Evolutionary conservation across 768 basidiomycete species (phyloP).

Genomic region (Hericium alpestre): DNA sequence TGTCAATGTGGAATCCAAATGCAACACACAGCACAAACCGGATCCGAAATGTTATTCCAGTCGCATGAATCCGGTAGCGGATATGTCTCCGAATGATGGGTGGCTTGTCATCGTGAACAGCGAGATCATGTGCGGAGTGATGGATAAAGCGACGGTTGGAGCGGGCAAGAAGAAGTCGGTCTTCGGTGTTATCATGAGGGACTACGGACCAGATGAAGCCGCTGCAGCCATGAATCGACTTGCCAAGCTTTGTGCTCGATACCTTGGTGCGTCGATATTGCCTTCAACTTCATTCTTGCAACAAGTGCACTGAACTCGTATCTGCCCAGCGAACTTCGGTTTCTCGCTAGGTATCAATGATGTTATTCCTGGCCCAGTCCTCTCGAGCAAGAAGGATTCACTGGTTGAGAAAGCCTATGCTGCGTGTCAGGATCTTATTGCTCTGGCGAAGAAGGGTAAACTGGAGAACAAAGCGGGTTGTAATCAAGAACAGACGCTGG

Average conservation of each 20-base stretch:
- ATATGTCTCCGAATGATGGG: conserved; percentile 93
- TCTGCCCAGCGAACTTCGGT: conserved; percentile 75
- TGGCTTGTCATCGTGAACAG: conserved; percentile 96
- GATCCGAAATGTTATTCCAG: conserved; percentile 48
- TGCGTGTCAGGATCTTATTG: conserved; percentile 78
- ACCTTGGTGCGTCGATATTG: conserved; percentile 52
- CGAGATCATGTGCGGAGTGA: conserved; percentile 98
- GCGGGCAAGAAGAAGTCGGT: conserved; percentile 99
- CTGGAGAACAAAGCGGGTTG: conserved; percentile 97
- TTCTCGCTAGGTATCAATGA: conserved; percentile 99
- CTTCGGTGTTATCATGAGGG: conserved; percentile 93
- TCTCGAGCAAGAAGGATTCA: conserved; percentile 72
- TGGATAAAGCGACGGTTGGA: conserved; percentile 97
- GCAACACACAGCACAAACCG: conserved; percentile 80
- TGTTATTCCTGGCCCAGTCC: conserved; percentile 84
- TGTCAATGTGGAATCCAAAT: conserved; percentile 95
- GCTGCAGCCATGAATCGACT: conserved; percentile 91
- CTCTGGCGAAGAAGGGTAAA: conserved; percentile 81
- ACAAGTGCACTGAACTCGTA: conserved; percentile 6
- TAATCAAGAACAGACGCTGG: conserved; percentile 91
- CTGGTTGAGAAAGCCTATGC: conserved; percentile 85
- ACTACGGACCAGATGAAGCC: conserved; percentile 92
- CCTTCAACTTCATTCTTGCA: neutral
- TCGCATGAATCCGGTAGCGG: conserved; percentile 54
- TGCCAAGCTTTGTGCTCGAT: conserved; percentile 92